Evolutionary conservation across 148 eudicot species (phyloP), one percentile per base, ranked within the genome.

Genomic region (Camellia sinensis): DNA sequence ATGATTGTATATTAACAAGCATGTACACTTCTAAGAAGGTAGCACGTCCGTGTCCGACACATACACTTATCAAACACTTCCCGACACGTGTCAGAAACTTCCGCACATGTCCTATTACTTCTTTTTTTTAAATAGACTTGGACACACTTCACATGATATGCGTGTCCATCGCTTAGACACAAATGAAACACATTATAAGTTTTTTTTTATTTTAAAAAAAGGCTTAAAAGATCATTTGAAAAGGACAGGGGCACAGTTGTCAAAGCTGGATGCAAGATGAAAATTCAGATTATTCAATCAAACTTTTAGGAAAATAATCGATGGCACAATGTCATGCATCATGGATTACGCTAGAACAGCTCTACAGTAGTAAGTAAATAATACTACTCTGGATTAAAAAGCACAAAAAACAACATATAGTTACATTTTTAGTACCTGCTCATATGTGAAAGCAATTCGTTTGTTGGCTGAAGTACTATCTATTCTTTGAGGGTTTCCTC

Each of bases 401-500:
- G 10, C 22, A 65, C 6, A 53, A 37, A 41, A 44, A 44, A 71
- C 76, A 74, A 43, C 50, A 54, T 17, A 74, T 37, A 68, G 56
- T 50, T 41, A 57, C 17, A 57, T 40, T 65, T 70, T 14, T 40
- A 52, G 50, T 89, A 94, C 99, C 98, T 96, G 99, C 85, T 96
- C 99, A 86, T 93, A 94, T 41, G 95, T 88, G 86, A 96, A 96
- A 81, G 87, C 89, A 83, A 92, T 88, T 85, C 99, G 83, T 86
- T 91, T 96, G 85, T 89, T 94, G 43, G 99, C 88, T 70, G 94
- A 92, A 59, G 82, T 89, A 66, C 87, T 88, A 80, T 96, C 99
- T 76, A 96, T 91, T 86, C 99, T 84, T 82, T 96, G 99, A 48
- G 99, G 99, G 70, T 96, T 96, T 64, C 89, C 95, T 85, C 99